Conservation (phyloP, 1,139 yeast species). For the Nematodospora anomalae region DNA sequence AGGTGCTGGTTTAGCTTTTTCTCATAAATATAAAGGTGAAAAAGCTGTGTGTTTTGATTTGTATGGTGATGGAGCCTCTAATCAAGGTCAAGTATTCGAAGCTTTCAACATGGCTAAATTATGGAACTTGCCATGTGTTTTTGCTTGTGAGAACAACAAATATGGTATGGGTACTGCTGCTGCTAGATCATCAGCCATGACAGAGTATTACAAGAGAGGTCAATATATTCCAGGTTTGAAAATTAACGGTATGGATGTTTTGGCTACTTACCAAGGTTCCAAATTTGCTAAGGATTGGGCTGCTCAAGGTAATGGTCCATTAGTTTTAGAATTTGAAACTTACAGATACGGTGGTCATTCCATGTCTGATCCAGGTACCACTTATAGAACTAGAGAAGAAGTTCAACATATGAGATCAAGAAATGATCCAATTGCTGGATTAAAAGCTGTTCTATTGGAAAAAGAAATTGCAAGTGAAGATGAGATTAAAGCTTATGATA, state of each 20-base stretch:
- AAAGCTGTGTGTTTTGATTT: constrained; percentile 80
- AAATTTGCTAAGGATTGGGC: constrained; percentile 97
- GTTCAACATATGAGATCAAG: constrained; percentile 99
- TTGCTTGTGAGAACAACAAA: constrained; percentile 97
- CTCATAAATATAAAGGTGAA: constrained; percentile 90
- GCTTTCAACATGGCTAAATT: constrained; percentile 98
- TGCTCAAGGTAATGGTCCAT: constrained; percentile 90
- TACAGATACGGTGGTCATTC: constrained; percentile 99
- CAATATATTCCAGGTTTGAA: constrained; percentile 98
- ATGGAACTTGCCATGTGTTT: constrained; percentile 93
- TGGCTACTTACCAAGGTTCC: constrained; percentile 94
- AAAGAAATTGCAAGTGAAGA: constrained; percentile 86
- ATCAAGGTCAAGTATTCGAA: constrained; percentile 99
- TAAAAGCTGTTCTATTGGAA: constrained; percentile 83
- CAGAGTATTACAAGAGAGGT: constrained; percentile 98
- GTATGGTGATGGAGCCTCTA: constrained; percentile 99
- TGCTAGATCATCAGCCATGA: constrained; percentile 91
- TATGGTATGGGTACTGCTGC: constrained; percentile 99
- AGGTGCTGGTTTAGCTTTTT: constrained; percentile 96
- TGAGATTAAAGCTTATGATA: constrained; percentile 90
- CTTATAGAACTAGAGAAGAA: constrained; percentile 99
- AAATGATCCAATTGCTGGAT: constrained; percentile 96
- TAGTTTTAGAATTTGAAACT: constrained; percentile 94
- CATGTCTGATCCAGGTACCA: constrained; percentile 99
- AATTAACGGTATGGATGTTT: constrained; percentile 97